A percentile compares a stretch with the other conserved stretches of the same genome.
Evolutionary conservation across 352 stramenopile genomes (phyloP).

Genomic region (Phytophthora nicotianae): DNA sequence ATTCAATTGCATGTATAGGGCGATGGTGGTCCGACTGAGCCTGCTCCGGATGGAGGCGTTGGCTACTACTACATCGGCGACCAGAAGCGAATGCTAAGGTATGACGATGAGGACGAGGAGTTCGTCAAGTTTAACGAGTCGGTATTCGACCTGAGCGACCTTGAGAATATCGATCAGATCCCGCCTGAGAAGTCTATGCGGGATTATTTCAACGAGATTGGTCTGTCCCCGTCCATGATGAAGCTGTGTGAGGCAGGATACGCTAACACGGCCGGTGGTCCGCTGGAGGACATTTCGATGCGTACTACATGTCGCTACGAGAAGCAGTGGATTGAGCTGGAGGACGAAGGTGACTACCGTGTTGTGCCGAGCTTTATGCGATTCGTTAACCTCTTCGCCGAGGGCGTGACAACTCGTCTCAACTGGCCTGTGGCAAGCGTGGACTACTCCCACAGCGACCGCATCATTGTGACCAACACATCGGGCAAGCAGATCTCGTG

Average conservation of each 20-base stretch:
- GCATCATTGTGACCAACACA: constrained; percentile 63
- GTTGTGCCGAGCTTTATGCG: constrained; percentile 71
- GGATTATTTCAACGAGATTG: constrained; percentile 71
- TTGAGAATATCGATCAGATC: constrained; percentile 65
- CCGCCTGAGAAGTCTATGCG: constrained; percentile 68
- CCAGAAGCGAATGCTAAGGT: constrained; percentile 81
- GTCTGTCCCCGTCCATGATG: constrained; percentile 78
- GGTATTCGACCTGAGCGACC: constrained; percentile 65
- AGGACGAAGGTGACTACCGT: constrained; percentile 84
- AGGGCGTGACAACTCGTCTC: constrained; percentile 54
- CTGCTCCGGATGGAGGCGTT: constrained; percentile 74
- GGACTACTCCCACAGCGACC: constrained; percentile 56
- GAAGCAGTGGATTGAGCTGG: constrained; percentile 82
- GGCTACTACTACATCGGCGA: constrained; percentile 90
- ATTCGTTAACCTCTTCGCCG: constrained; percentile 64
- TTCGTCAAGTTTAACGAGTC: constrained; percentile 79
- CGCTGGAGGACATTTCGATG: constrained; percentile 77
- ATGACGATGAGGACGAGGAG: constrained; percentile 68
- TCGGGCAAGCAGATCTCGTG: constrained; percentile 65
- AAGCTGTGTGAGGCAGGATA: constrained; percentile 83
- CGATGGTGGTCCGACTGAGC: constrained; percentile 75
- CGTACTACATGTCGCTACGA: constrained; percentile 82
- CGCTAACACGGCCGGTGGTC: constrained; percentile 76
- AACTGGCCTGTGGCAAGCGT: constrained; percentile 63
- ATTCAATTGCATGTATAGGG: constrained; percentile 46